phyloP scores from a whole-genome alignment of 495 filamentous ascomycete species.

The Annulohypoxylon maeteangense region DNA sequence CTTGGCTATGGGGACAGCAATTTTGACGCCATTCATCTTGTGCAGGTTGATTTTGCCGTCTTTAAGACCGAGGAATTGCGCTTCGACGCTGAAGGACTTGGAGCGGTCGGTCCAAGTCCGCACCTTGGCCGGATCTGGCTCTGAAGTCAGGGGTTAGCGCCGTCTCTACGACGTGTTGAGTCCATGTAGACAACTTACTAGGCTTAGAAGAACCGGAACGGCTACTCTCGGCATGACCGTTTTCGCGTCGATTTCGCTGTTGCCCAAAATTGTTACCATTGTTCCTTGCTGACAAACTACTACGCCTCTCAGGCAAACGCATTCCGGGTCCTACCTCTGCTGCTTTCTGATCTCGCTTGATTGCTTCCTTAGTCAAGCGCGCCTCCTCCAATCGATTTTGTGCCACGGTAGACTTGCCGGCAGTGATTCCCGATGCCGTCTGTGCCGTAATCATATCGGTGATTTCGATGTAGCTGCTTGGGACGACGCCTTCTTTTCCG shows the following conservation, averaged over 20 bases:
- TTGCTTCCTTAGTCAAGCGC: slow-evolving; percentile 78
- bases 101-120: slow-evolving; percentile 94
- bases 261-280: slow-evolving; percentile 67
- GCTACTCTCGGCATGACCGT: slow-evolving; percentile 59
- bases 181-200: slow-evolving; percentile 69
- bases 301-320: slow-evolving; percentile 73
- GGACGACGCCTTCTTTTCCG: slow-evolving; percentile 96
- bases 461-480: slow-evolving; percentile 93
- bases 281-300: slow-evolving; percentile 68
- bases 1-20: slow-evolving; percentile 92
- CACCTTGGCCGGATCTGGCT: slow-evolving; percentile 85
- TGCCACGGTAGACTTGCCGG: slow-evolving; percentile 77
- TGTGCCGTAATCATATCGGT: slow-evolving; percentile 66
- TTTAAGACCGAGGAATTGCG: slow-evolving; percentile 91
- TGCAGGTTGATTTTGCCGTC: slow-evolving; percentile 98
- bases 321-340: slow-evolving; percentile 83
- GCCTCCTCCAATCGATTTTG: slow-evolving; percentile 87
- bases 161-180: background rate
- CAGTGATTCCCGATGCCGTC: slow-evolving; percentile 66
- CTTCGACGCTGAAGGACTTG: slow-evolving; percentile 96
- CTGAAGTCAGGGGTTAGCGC: slow-evolving; percentile 52
- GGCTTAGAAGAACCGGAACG: slow-evolving; percentile 67
- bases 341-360: slow-evolving; percentile 67
- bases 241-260: slow-evolving; percentile 79
- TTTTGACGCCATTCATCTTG: slow-evolving; percentile 97